These are phyloP conservation scores for Lactuca sativa DNA, from an alignment of 129 eudicot genomes.

Conservation along the genomic window DNA sequence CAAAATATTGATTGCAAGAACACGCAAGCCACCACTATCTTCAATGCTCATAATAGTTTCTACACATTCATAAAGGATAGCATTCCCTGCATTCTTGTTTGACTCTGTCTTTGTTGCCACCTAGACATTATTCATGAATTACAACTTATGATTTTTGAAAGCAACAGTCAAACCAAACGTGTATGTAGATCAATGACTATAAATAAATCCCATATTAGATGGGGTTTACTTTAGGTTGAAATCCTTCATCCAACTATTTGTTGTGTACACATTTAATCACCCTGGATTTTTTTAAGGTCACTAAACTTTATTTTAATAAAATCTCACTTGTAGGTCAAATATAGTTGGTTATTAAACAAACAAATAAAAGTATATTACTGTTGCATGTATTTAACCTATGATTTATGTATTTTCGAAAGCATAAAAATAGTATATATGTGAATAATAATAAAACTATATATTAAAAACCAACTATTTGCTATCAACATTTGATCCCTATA, in stretches of 20 bases:
- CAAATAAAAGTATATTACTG: background rate
- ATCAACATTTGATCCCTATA: too few species aligned
- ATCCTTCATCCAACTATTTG: too few species aligned
- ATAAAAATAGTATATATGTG: too few species aligned
- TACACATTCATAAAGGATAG: slow-evolving; percentile 96
- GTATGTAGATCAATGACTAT: slow-evolving; percentile 8
- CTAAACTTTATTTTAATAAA: background rate
- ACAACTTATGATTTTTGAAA: background rate
- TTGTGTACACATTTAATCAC: too few species aligned
- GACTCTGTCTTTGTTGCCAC: slow-evolving; percentile 99
- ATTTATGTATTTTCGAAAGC: too few species aligned
- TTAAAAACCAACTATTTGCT: too few species aligned
- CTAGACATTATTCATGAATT: slow-evolving; percentile 29
- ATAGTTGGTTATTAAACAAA: background rate
- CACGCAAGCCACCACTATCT: slow-evolving; percentile 97
- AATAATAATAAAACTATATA: too few species aligned
- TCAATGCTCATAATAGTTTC: slow-evolving; percentile 93
- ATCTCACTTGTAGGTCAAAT: too few species aligned
- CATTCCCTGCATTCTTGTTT: slow-evolving; percentile 97
- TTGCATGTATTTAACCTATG: background rate
- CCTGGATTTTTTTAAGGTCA: background rate
- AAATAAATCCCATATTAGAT: background rate
- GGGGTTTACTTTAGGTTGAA: background rate
- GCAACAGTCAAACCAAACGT: slow-evolving; percentile 16
- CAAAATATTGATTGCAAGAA: slow-evolving; percentile 94